Evolutionary conservation across 371 early-diverging fungal species (phyloP).

Genomic region (Actinomucor elegans): DNA sequence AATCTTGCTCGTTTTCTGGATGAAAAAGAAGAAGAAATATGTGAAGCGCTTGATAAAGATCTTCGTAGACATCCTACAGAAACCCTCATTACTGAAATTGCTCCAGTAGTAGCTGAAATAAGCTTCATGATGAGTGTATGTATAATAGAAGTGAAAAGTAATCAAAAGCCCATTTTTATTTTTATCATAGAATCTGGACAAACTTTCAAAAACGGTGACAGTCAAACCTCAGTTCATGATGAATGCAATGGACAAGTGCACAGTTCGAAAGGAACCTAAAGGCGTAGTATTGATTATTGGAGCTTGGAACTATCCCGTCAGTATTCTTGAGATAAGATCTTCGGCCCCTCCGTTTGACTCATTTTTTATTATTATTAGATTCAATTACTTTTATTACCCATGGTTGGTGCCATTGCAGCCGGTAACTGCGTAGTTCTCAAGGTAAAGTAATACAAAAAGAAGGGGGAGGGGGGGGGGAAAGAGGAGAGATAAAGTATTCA

Average conservation of each 20-base stretch:
- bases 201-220: conserved; percentile 23
- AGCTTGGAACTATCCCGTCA: conserved; percentile 90
- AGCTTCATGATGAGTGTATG: conserved; percentile 52
- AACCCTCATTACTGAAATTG: conserved; percentile 59
- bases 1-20: conserved; percentile 55
- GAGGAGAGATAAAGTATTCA: background rate
- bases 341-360: no score
- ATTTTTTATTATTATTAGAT: conserved; percentile 16
- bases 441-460: no score
- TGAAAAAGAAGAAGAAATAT: conserved; percentile 60
- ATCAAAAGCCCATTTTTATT: no score
- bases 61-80: conserved; percentile 59
- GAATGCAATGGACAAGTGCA: conserved; percentile 39
- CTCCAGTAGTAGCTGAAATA: conserved; percentile 65
- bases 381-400: conserved; percentile 70
- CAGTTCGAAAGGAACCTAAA: conserved; percentile 65
- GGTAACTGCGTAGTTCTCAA: conserved; percentile 89
- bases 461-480: no score
- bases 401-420: conserved; percentile 88
- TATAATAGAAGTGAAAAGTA: background rate
- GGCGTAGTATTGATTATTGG: conserved; percentile 76
- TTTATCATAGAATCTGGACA: conserved; percentile 30
- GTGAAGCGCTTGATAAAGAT: conserved; percentile 66
- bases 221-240: conserved; percentile 37
- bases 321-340: no score